phyloP scores from a whole-genome alignment of 305 asterid genomes.

The Fraxinus baroniana region DNA sequence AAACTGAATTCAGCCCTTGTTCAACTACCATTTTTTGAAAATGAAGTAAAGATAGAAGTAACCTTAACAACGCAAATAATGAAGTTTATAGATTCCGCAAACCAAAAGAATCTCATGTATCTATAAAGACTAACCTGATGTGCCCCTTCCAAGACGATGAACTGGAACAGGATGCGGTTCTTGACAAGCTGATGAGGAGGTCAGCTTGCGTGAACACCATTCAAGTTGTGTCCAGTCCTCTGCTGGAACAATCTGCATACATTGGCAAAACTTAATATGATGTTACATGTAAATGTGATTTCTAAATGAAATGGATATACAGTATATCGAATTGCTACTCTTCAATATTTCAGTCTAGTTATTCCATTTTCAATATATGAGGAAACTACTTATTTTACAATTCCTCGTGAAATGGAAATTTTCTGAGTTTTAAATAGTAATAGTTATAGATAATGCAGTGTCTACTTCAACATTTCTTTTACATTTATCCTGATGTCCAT shows the following conservation, averaged over 20 bases:
- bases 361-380: not conserved
- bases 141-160: slow-evolving; percentile 97
- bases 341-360: slow-evolving; percentile 1
- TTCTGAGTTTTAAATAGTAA: not conserved
- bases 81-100: not conserved
- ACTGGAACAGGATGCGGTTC: slow-evolving; percentile 79
- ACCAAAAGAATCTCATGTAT: slow-evolving; percentile 21
- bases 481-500: not conserved
- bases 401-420: slow-evolving; percentile 1
- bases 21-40: slow-evolving; percentile 13
- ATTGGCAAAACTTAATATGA: slow-evolving; percentile 19
- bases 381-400: not conserved
- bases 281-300: not conserved
- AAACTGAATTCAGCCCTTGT: not conserved
- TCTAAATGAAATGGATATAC: slow-evolving; percentile 14
- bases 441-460: slow-evolving; percentile 14
- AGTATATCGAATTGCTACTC: not conserved
- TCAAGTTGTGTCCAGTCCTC: slow-evolving; percentile 59
- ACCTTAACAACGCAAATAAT: not conserved
- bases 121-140: slow-evolving; percentile 64
- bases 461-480: not conserved
- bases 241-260: slow-evolving; percentile 50
- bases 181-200: slow-evolving; percentile 40
- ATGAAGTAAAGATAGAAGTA: not conserved
- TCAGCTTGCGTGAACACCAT: slow-evolving; percentile 41